These are phyloP conservation scores for Anthostomella pinea DNA, from an alignment of 2,329 filamentous ascomycete genomes.

Conservation along the genomic window DNA sequence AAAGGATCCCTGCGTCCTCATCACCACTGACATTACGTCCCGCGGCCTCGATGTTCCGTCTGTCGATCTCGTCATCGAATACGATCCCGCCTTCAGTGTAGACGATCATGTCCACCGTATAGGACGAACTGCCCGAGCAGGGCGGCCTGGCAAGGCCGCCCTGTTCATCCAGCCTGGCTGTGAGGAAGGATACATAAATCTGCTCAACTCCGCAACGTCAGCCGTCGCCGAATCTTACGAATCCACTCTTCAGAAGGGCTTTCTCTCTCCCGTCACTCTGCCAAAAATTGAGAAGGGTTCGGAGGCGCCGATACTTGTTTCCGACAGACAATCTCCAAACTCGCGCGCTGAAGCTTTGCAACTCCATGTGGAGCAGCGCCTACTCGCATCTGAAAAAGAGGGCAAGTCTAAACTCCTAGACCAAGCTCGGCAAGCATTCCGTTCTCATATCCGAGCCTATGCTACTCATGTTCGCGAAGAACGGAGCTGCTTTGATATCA, in stretches of 20 bases:
- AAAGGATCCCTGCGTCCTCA: slow-evolving; percentile 73
- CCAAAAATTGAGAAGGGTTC: slow-evolving; percentile 55
- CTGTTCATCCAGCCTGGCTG: slow-evolving; percentile 88
- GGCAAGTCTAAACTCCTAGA: slow-evolving; percentile 61
- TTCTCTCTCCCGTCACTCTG: slow-evolving; percentile 58
- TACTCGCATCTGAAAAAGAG: slow-evolving; percentile 40
- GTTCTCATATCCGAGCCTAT: slow-evolving; percentile 90
- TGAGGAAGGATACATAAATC: slow-evolving; percentile 85
- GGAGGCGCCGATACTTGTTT: slow-evolving; percentile 51
- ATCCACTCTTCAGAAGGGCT: slow-evolving; percentile 61
- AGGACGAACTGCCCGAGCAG: slow-evolving; percentile 90
- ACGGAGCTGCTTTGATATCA: slow-evolving; percentile 85
- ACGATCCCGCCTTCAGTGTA: slow-evolving; percentile 90
- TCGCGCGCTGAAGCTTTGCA: slow-evolving; percentile 54
- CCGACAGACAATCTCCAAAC: slow-evolving; percentile 43
- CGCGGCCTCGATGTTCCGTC: slow-evolving; percentile 94
- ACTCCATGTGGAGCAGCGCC: slow-evolving; percentile 58
- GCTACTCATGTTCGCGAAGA: slow-evolving; percentile 89
- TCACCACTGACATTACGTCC: slow-evolving; percentile 94
- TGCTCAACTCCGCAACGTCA: slow-evolving; percentile 56
- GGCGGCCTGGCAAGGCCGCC: slow-evolving; percentile 78
- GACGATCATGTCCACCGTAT: slow-evolving; percentile 94
- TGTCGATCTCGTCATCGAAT: slow-evolving; percentile 92
- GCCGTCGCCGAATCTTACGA: slow-evolving; percentile 52
- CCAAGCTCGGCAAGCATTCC: slow-evolving; percentile 79